Base-by-base conservation (phyloP, 768 basidiomycete species). In the Cubamyces lactineus region DNA sequence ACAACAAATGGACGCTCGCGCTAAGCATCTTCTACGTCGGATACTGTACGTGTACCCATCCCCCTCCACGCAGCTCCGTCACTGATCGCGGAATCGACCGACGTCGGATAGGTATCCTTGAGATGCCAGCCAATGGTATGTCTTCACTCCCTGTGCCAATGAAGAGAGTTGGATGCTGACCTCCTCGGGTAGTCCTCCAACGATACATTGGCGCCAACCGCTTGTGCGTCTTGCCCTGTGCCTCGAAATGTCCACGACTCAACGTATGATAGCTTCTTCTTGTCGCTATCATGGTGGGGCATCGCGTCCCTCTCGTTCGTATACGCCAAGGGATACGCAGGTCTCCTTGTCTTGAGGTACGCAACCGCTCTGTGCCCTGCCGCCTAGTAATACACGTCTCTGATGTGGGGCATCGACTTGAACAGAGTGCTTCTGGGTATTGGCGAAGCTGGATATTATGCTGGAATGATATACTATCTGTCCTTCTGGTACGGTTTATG, bases 21-120 rank as follows among this genome's bases (percentile, higher is more conserved):
- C 69, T 85, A 46, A 83, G 82, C 59, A 83, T 86, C 24, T 85
- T 85, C 71, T 85, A 85, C 60, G 82, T 84, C 24, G 84, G 84
- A 46, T 85, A 85, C 64, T 85, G 84, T 84, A 59, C 57, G 76
- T 69, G 5, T 34, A 34, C 9, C n/a, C 19, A 21, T 11, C 12
- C 7, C 24, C 30, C 23, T 23, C 59, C 21, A 24, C 9, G 1
- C 5, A 47, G 13, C 5, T 5, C 13, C 34, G 46, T 17, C 23
- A 9, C 15, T 30, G 28, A 16, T 5, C 34, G 19, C 21, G 9
- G 26, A 30, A 5, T 30, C 39, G 13, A 53, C 49, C n/a, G 26
- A 9, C 30, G 19, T 9, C 41, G 9, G 2, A 12, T 60, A 82
- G 81, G 83, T 70, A 74, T 84, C 3, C 71, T 85, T 9, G 83